Evolutionary conservation across 2,329 filamentous ascomycete species (phyloP).

Genomic region (Zarea fungicola): DNA sequence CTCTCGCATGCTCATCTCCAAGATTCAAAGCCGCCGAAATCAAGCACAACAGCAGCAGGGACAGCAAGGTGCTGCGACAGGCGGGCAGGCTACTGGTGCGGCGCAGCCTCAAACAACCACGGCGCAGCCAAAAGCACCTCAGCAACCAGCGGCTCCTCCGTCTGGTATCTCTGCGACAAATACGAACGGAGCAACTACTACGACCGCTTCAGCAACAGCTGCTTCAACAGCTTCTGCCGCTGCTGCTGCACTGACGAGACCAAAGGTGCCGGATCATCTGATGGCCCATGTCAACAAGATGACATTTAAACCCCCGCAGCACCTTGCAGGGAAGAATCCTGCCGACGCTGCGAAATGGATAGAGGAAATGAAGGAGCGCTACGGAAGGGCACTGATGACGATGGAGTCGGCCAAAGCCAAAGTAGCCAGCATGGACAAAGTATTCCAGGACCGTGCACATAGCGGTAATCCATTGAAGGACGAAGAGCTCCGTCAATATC

Average conservation of each 20-base stretch:
- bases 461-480: conserved; percentile 39
- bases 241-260: conserved; percentile 17
- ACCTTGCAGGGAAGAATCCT: conserved; percentile 36
- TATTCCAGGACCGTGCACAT: conserved; percentile 36
- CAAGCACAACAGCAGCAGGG: conserved; percentile 30
- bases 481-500: conserved; percentile 42
- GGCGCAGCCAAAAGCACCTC: conserved; percentile 8
- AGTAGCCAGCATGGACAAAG: conserved; percentile 37
- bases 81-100: conserved; percentile 16
- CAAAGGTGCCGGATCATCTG: conserved; percentile 39
- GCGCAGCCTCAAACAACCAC: conserved; percentile 18
- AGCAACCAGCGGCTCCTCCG: conserved; percentile 6
- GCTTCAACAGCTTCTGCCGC: conserved; percentile 14
- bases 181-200: conserved; percentile 5
- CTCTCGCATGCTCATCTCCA: conserved; percentile 50
- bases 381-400: conserved; percentile 42
- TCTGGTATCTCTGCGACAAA: background rate
- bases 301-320: conserved; percentile 39
- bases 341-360: conserved; percentile 45
- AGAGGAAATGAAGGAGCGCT: conserved; percentile 41
- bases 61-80: conserved; percentile 20
- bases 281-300: conserved; percentile 44
- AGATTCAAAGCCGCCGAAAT: conserved; percentile 39
- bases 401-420: conserved; percentile 44
- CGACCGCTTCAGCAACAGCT: conserved; percentile 3